Conservation (phyloP, 805 yeast species). For the Ogataea trehalophila region DNA sequence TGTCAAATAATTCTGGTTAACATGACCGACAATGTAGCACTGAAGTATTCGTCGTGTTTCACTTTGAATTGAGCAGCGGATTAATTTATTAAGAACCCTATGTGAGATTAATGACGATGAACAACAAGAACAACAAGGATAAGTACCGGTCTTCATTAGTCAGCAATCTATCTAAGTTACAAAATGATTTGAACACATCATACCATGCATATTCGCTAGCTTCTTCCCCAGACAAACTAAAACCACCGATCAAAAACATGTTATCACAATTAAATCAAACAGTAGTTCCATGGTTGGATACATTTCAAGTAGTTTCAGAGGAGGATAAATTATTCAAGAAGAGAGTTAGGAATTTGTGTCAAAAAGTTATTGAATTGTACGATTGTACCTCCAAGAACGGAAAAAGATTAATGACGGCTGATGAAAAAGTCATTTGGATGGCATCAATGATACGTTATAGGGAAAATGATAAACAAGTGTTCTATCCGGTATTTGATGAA, state of each 20-base stretch:
- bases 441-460: constrained; percentile 14
- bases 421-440: constrained; percentile 20
- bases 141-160: neutral
- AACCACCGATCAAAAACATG: constrained; percentile 1
- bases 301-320: neutral
- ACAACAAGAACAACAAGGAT: too few species aligned
- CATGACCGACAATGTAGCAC: too few species aligned
- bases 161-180: constrained; percentile 2
- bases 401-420: constrained; percentile 3
- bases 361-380: constrained; percentile 7
- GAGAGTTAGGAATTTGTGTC: constrained; percentile 7
- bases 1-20: too few species aligned
- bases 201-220: constrained; percentile 6
- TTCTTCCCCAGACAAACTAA: constrained; percentile 2
- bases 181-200: constrained; percentile 2
- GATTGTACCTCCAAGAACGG: constrained; percentile 4
- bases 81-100: too few species aligned
- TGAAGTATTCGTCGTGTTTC: too few species aligned
- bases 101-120: too few species aligned
- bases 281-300: constrained; percentile 1
- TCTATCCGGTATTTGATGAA: constrained; percentile 2
- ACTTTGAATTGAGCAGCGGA: too few species aligned
- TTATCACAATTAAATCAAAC: constrained; percentile 4
- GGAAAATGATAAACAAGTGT: neutral
- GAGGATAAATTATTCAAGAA: neutral